Percentiles rank a stretch among this genome's conserved stretches.
These are phyloP conservation scores for Rhynchosporium secalis DNA, from an alignment of 2,329 filamentous ascomycete species.

Conservation along the genomic window DNA sequence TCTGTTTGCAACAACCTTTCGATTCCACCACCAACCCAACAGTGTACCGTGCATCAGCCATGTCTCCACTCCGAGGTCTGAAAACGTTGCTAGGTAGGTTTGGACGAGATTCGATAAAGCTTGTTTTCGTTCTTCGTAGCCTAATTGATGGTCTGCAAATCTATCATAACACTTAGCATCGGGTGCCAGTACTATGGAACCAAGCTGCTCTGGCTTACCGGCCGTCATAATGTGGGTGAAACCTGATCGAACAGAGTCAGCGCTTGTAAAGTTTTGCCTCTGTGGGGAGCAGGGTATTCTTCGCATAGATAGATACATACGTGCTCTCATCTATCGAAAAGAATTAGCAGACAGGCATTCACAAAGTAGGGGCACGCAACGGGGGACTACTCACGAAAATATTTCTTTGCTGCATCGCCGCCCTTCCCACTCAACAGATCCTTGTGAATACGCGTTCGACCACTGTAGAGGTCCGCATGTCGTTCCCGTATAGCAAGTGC, in stretches of 20 bases:
- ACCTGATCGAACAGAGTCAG: constrained; percentile 33
- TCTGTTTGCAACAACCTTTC: constrained; percentile 30
- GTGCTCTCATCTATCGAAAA: constrained; percentile 35
- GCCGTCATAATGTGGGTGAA: constrained; percentile 44
- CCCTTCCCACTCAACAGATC: constrained; percentile 37
- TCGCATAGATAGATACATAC: constrained; percentile 29
- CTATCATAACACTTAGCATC: constrained; percentile 22
- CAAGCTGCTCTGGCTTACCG: constrained; percentile 32
- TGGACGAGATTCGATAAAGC: constrained; percentile 70
- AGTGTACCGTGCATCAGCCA: constrained; percentile 77
- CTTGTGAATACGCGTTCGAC: constrained; percentile 36
- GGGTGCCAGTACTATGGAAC: neutral
- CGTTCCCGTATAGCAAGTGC: constrained; percentile 35
- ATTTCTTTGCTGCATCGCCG: constrained; percentile 41
- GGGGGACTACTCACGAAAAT: constrained; percentile 41
- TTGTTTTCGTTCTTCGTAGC: constrained; percentile 44
- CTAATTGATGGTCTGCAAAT: constrained; percentile 45
- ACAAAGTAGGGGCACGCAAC: constrained; percentile 21
- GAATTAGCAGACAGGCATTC: constrained; percentile 24
- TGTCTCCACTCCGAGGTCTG: constrained; percentile 51
- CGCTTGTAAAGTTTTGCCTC: neutral
- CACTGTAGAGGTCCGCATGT: constrained; percentile 38
- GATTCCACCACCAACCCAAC: constrained; percentile 87
- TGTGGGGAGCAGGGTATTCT: neutral
- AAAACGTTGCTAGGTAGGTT: constrained; percentile 70